Percentiles rank a stretch among this genome's conserved stretches.
Conservation (phyloP, 176 grass and related monocot species). For the Rhynchospora pubera region DNA sequence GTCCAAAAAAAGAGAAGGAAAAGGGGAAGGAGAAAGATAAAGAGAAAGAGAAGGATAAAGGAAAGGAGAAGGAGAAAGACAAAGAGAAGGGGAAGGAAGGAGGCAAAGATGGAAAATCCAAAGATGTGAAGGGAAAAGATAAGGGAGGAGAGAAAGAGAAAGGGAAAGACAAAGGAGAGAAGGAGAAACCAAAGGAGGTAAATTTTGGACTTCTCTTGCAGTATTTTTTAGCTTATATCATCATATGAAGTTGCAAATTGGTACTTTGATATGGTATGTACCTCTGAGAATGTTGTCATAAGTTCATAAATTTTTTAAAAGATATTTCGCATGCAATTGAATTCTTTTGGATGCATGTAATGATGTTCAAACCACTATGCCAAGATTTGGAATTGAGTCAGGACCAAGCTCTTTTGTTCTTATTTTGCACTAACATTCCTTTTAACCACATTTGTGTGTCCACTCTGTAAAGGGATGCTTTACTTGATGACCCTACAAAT, state of each 20-base stretch:
- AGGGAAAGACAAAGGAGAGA: constrained; percentile 21
- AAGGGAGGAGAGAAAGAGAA: constrained; percentile 29
- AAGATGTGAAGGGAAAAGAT: constrained; percentile 39
- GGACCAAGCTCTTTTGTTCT: constrained; percentile 5
- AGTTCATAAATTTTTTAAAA: neutral
- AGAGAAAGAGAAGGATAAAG: constrained; percentile 13
- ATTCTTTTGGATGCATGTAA: neutral
- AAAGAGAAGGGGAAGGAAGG: constrained; percentile 13
- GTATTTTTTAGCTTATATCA: neutral
- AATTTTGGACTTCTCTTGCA: constrained; percentile 14
- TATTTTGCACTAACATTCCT: constrained; percentile 1
- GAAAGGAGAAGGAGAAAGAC: no score
- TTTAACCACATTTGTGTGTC: neutral
- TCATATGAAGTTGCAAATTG: neutral
- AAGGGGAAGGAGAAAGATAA: constrained; percentile 30
- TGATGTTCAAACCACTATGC: neutral
- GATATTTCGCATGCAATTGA: neutral
- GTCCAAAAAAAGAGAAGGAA: constrained; percentile 26
- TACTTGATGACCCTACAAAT: constrained; percentile 1
- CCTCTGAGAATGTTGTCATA: neutral
- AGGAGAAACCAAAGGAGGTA: constrained; percentile 45
- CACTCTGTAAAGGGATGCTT: constrained; percentile 10
- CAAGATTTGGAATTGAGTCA: neutral
- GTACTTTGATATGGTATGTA: neutral
- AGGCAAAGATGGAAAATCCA: constrained; percentile 2